phyloP scores from a whole-genome alignment of 202 grass and related monocot species.

The Dendrocalamus latiflorus region DNA sequence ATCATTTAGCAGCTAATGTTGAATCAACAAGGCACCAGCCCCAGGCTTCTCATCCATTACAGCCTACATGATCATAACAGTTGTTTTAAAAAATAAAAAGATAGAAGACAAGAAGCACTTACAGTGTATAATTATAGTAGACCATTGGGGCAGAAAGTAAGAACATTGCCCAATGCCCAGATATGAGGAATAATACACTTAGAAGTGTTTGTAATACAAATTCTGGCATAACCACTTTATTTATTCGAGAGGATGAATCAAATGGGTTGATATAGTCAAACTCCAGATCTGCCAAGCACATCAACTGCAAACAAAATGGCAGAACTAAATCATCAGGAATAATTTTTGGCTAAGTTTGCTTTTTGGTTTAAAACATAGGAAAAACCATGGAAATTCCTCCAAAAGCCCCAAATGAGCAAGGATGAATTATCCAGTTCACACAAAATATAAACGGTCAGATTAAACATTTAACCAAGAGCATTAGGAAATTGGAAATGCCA shows the following conservation, averaged over 20 bases:
- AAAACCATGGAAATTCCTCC: neutral
- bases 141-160: conserved; percentile 60
- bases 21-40: neutral
- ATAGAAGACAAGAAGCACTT: conserved; percentile 32
- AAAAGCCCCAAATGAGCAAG: neutral
- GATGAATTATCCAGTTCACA: neutral
- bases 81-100: neutral
- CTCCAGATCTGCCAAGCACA: conserved; percentile 93
- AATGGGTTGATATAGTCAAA: conserved; percentile 97
- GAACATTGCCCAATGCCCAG: conserved; percentile 95
- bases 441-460: neutral
- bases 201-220: conserved; percentile 68
- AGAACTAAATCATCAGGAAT: neutral
- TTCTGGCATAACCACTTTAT: conserved; percentile 87
- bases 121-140: conserved; percentile 88
- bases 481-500: neutral
- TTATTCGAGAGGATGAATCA: conserved; percentile 87
- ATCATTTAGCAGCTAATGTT: neutral
- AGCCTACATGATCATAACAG: neutral
- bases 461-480: neutral
- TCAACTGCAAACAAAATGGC: conserved; percentile 46
- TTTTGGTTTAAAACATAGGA: neutral
- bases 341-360: neutral
- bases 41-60: neutral
- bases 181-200: conserved; percentile 59